Conservation (phyloP, 2,329 filamentous ascomycete genomes). For the Clarireedia monteithiana region DNA sequence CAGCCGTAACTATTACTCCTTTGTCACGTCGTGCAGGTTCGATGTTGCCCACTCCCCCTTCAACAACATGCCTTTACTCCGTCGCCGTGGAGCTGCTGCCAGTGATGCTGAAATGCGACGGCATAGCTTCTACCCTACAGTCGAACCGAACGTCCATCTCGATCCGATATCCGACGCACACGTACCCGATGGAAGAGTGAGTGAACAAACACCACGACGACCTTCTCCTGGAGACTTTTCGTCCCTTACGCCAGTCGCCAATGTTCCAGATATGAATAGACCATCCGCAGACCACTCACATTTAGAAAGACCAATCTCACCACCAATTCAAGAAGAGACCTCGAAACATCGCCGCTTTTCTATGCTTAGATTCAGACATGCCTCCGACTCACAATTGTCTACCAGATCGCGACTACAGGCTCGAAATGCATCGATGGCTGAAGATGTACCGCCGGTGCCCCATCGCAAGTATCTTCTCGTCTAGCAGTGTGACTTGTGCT, state of each 20-base stretch:
- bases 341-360: conserved; percentile 55
- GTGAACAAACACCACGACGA: conserved; percentile 28
- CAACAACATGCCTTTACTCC: conserved; percentile 23
- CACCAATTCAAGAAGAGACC: conserved; percentile 46
- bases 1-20: too few relatives aligned
- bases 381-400: conserved; percentile 84
- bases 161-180: conserved; percentile 11
- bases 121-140: conserved; percentile 25
- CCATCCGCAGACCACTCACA: conserved; percentile 16
- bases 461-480: conserved; percentile 40
- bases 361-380: conserved; percentile 80
- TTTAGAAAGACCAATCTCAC: conserved; percentile 26
- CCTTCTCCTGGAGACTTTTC: conserved; percentile 24
- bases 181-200: conserved; percentile 22
- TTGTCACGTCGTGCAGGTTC: not conserved
- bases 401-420: conserved; percentile 63
- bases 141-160: conserved; percentile 12
- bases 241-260: conserved; percentile 14
- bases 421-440: conserved; percentile 29
- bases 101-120: conserved; percentile 27
- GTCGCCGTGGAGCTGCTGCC: conserved; percentile 24
- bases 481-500: not conserved
- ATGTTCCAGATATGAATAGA: conserved; percentile 10
- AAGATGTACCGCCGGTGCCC: conserved; percentile 47
- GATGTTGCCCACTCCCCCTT: conserved; percentile 8